phyloP scores from a whole-genome alignment of 495 filamentous ascomycete species.

The Penicillium paradoxum region DNA sequence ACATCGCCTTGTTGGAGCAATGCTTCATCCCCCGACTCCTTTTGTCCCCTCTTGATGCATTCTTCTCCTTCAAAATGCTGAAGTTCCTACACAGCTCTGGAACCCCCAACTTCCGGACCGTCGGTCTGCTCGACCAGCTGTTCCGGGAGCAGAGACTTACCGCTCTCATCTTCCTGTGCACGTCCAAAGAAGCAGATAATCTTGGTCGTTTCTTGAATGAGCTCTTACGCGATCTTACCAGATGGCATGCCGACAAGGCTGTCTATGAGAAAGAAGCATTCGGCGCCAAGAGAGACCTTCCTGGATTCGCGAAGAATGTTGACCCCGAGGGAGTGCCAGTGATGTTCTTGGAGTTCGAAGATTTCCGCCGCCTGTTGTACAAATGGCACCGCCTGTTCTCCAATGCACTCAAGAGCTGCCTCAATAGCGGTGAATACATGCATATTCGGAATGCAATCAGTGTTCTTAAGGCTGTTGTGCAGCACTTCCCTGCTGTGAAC shows the following conservation, averaged over 20 bases:
- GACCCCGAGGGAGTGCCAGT: slow-evolving; percentile 58
- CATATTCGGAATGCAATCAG: slow-evolving; percentile 94
- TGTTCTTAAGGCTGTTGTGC: slow-evolving; percentile 73
- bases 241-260: slow-evolving; percentile 75
- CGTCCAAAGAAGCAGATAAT: slow-evolving; percentile 83
- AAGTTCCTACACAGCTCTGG: slow-evolving; percentile 77
- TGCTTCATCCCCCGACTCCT: slow-evolving; percentile 85
- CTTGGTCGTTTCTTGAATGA: slow-evolving; percentile 83
- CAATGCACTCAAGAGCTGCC: slow-evolving; percentile 68
- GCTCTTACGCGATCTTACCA: slow-evolving; percentile 67
- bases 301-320: slow-evolving; percentile 63
- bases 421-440: slow-evolving; percentile 86
- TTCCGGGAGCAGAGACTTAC: slow-evolving; percentile 76
- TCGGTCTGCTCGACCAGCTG: slow-evolving; percentile 75
- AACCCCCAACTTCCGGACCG: slow-evolving; percentile 80
- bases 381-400: slow-evolving; percentile 84
- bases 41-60: slow-evolving; percentile 78
- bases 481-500: slow-evolving; percentile 81
- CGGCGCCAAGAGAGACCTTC: slow-evolving; percentile 56
- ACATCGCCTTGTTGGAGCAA: slow-evolving; percentile 74
- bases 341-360: slow-evolving; percentile 71
- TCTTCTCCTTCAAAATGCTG: slow-evolving; percentile 80
- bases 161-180: slow-evolving; percentile 79
- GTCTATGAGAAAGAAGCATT: slow-evolving; percentile 77
- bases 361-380: slow-evolving; percentile 77